Evolutionary conservation across 202 grass and related monocot genomes (phyloP).

Genomic region (Saccharum hybrid): DNA sequence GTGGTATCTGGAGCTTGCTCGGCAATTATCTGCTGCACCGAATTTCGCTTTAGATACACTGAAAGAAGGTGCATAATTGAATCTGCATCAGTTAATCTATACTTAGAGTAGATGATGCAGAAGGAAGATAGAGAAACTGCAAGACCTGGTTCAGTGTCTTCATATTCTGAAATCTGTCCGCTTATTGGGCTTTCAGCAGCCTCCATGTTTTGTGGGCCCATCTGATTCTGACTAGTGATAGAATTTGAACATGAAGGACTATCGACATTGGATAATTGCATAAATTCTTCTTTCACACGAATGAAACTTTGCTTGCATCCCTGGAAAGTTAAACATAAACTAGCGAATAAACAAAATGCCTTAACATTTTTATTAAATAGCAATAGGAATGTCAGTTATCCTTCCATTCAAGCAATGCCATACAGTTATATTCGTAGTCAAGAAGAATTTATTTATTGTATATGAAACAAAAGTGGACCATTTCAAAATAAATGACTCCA

Average conservation of each 20-base stretch:
- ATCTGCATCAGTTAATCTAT: slow-evolving; percentile 72
- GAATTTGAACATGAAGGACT: slow-evolving; percentile 81
- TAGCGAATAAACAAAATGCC: slow-evolving; percentile 10
- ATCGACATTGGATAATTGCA: slow-evolving; percentile 44
- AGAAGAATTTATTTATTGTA: slow-evolving; percentile 27
- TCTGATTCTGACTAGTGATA: slow-evolving; percentile 65
- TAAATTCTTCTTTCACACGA: slow-evolving; percentile 58
- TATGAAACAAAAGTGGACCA: background rate
- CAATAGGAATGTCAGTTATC: background rate
- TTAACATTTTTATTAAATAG: background rate
- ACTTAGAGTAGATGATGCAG: slow-evolving; percentile 55
- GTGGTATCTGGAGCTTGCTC: slow-evolving; percentile 85
- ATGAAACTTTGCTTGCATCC: slow-evolving; percentile 71
- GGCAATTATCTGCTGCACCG: slow-evolving; percentile 79
- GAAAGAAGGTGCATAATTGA: slow-evolving; percentile 85
- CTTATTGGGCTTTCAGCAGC: slow-evolving; percentile 62
- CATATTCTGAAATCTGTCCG: slow-evolving; percentile 68
- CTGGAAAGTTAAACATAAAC: slow-evolving; percentile 46
- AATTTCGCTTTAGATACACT: slow-evolving; percentile 97
- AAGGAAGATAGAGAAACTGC: slow-evolving; percentile 41
- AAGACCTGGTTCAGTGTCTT: slow-evolving; percentile 80
- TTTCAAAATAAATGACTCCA: background rate
- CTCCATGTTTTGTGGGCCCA: slow-evolving; percentile 58
- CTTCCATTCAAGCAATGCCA: background rate
- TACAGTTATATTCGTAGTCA: background rate